Percentiles rank a stretch among this genome's conserved stretches.
These are phyloP conservation scores for Talaromyces trachyspermus DNA, from an alignment of 495 filamentous ascomycete genomes.

Conservation along the genomic window DNA sequence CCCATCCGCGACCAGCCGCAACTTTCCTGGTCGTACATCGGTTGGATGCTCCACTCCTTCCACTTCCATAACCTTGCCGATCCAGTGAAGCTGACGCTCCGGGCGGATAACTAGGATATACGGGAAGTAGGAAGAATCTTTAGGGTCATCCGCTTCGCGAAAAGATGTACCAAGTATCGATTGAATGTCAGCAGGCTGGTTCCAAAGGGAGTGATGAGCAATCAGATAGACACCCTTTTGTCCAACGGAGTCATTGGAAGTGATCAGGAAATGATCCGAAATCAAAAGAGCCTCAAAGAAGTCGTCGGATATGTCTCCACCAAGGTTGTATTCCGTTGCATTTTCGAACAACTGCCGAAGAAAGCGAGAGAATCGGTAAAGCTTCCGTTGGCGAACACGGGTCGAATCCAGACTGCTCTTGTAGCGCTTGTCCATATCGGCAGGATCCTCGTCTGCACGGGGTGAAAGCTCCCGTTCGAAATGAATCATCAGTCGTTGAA, in stretches of 20 bases:
- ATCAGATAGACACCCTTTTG: conserved; percentile 75
- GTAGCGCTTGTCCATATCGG: conserved; percentile 93
- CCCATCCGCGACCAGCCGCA: conserved; percentile 85
- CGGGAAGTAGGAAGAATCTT: conserved; percentile 61
- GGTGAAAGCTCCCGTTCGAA: conserved; percentile 87
- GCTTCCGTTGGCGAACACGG: conserved; percentile 83
- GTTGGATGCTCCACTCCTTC: conserved; percentile 68
- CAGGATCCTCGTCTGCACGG: conserved; percentile 69
- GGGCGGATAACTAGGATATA: conserved; percentile 83
- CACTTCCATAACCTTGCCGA: conserved; percentile 65
- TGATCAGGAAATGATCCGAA: conserved; percentile 75
- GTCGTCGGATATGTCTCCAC: conserved; percentile 54
- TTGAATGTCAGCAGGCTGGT: conserved; percentile 70
- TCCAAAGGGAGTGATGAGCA: conserved; percentile 70
- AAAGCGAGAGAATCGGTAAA: conserved; percentile 79
- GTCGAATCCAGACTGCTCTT: conserved; percentile 93
- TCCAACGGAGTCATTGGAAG: conserved; percentile 49
- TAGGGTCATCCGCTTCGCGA: conserved; percentile 60
- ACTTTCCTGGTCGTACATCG: conserved; percentile 78
- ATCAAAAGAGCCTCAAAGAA: conserved; percentile 77
- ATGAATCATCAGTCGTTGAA: conserved; percentile 76
- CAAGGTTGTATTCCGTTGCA: conserved; percentile 82
- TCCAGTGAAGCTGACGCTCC: conserved; percentile 72
- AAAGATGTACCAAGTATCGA: conserved; percentile 83
- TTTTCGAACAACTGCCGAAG: conserved; percentile 92